These are phyloP conservation scores for Cenococcum geophilum DNA, from an alignment of 495 filamentous ascomycete species.

Conservation along the genomic window DNA sequence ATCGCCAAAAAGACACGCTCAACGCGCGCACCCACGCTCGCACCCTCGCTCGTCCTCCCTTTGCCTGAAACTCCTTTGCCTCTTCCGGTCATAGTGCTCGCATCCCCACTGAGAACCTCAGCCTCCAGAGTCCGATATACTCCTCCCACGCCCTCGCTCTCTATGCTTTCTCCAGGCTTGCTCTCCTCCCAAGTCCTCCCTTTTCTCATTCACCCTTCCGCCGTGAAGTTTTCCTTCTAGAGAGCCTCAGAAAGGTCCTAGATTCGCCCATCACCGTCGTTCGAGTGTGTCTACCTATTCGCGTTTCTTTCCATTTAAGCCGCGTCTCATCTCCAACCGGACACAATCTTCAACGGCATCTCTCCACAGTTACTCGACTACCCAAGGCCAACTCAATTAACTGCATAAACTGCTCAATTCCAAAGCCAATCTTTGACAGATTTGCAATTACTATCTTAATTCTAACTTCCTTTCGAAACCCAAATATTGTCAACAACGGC, in stretches of 20 bases:
- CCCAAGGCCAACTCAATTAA: neutral
- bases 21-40: neutral
- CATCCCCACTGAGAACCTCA: slow-evolving; percentile 1
- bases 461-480: neutral
- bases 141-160: slow-evolving; percentile 6
- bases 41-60: neutral
- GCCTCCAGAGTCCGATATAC: slow-evolving; percentile 15
- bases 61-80: neutral
- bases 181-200: slow-evolving; percentile 21
- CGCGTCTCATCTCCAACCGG: neutral
- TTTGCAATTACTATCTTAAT: neutral
- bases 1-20: slow-evolving; percentile 4
- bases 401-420: neutral
- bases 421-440: slow-evolving; percentile 10
- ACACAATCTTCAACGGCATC: neutral
- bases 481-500: neutral
- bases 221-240: neutral
- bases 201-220: neutral
- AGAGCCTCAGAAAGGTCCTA: neutral
- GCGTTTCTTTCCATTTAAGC: neutral
- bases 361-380: neutral
- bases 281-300: neutral
- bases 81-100: neutral
- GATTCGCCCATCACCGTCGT: slow-evolving; percentile 3
- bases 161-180: slow-evolving; percentile 23